phyloP scores from a whole-genome alignment of 805 yeast species.

The Myxozyma neotropica region DNA sequence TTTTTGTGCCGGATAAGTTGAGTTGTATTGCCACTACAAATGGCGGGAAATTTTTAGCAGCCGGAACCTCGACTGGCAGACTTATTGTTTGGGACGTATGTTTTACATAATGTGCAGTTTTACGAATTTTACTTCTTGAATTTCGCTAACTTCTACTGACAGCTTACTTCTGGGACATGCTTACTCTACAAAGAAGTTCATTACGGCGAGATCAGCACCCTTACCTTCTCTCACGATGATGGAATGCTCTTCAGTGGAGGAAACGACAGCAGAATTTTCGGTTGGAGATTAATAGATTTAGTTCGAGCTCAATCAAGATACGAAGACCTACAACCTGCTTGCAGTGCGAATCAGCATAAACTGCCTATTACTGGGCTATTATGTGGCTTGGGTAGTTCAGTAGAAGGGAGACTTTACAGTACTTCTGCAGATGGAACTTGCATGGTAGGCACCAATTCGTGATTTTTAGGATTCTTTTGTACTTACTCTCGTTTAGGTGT shows the following conservation, averaged over 20 bases:
- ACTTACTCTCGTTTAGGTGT: conserved; percentile 53
- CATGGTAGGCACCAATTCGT: conserved; percentile 48
- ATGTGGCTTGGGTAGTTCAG: conserved; percentile 54
- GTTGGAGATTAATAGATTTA: conserved; percentile 73
- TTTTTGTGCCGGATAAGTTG: conserved; percentile 82
- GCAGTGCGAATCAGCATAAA: conserved; percentile 44
- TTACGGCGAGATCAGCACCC: conserved; percentile 69
- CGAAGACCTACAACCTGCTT: conserved; percentile 38
- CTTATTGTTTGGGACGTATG: conserved; percentile 75
- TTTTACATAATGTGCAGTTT: conserved; percentile 4
- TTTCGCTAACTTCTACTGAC: not conserved
- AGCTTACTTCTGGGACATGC: conserved; percentile 68
- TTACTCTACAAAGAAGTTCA: conserved; percentile 77
- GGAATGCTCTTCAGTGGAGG: conserved; percentile 74
- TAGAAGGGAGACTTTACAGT: conserved; percentile 67
- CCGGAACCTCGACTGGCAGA: conserved; percentile 74
- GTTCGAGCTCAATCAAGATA: conserved; percentile 44
- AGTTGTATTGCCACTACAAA: conserved; percentile 55
- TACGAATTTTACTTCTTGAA: not conserved
- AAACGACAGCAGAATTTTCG: conserved; percentile 72
- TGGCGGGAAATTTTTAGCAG: conserved; percentile 55
- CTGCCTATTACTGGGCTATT: conserved; percentile 54
- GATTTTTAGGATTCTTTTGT: not conserved
- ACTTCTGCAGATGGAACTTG: conserved; percentile 60
- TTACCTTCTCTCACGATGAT: conserved; percentile 64